Evolutionary conservation across 148 eudicot genomes (phyloP).

Genomic region (Suaeda aralocaspica): DNA sequence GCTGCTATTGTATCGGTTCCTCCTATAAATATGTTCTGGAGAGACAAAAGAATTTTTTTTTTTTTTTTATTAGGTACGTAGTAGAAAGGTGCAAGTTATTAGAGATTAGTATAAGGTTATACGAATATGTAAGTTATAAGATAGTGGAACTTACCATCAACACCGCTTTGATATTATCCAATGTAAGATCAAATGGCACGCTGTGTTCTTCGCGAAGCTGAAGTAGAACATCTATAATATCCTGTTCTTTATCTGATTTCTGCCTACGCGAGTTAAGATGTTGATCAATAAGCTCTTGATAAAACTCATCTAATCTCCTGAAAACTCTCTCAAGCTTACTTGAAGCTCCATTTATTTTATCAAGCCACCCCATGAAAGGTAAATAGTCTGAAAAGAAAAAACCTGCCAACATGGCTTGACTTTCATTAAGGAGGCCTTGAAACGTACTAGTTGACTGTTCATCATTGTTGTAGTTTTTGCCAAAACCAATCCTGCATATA

Average conservation of each 20-base stretch:
- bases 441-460: background rate
- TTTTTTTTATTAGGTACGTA: too few species aligned
- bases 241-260: conserved; percentile 5
- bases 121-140: background rate
- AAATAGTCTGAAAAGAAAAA: conserved; percentile 12
- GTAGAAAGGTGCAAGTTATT: too few species aligned
- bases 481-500: conserved; percentile 17
- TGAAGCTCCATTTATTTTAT: conserved; percentile 7
- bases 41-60: background rate
- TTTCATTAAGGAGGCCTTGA: background rate
- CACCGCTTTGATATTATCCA: conserved; percentile 16
- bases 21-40: conserved; percentile 25
- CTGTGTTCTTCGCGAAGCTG: conserved; percentile 4
- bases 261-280: background rate
- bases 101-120: too few species aligned
- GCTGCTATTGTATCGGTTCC: conserved; percentile 38
- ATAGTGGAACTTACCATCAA: conserved; percentile 12
- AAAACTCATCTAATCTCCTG: conserved; percentile 6
- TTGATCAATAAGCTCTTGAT: background rate
- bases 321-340: conserved; percentile 4
- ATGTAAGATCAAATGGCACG: background rate
- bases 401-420: conserved; percentile 1
- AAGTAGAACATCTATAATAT: conserved; percentile 17
- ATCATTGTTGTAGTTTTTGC: background rate
- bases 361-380: conserved; percentile 10